A percentile compares a stretch with the other conserved stretches of the same genome.
Conservation (phyloP, 306 rosid species). For the Cicer judaicum region DNA sequence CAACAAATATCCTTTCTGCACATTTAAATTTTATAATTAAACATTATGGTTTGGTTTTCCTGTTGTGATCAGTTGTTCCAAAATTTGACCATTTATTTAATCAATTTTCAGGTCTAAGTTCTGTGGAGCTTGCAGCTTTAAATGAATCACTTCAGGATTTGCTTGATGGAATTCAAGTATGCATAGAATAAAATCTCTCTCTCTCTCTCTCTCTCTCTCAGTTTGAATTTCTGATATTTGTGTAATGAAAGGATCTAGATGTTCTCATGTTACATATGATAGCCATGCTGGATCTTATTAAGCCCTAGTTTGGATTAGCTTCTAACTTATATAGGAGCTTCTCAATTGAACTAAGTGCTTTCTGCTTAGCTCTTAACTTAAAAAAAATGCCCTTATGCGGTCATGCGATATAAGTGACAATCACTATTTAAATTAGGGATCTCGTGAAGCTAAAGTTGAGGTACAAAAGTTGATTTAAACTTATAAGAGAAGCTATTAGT, state of each 20-base stretch:
- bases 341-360: not conserved
- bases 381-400: not conserved
- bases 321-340: not conserved
- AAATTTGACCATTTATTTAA: conserved; percentile 36
- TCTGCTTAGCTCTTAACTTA: not conserved
- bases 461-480: conserved; percentile 3
- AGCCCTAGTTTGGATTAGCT: not conserved
- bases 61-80: conserved; percentile 41
- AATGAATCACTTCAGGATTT: conserved; percentile 88
- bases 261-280: conserved; percentile 33
- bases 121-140: conserved; percentile 76
- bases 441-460: not conserved
- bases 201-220: not conserved
- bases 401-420: not conserved
- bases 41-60: conserved; percentile 20
- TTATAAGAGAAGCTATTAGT: conserved; percentile 12
- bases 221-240: conserved; percentile 26
- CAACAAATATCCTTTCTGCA: conserved; percentile 3
- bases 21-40: conserved; percentile 5
- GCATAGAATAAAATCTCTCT: conserved; percentile 33
- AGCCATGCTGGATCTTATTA: not conserved
- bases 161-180: conserved; percentile 95
- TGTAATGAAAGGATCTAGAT: conserved; percentile 33
- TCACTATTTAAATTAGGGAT: not conserved
- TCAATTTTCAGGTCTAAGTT: conserved; percentile 57